Percentiles rank a stretch among this genome's conserved stretches.
These are phyloP conservation scores for Dioscorea cayenensis DNA, from an alignment of 116 monocot genomes.

Conservation along the genomic window DNA sequence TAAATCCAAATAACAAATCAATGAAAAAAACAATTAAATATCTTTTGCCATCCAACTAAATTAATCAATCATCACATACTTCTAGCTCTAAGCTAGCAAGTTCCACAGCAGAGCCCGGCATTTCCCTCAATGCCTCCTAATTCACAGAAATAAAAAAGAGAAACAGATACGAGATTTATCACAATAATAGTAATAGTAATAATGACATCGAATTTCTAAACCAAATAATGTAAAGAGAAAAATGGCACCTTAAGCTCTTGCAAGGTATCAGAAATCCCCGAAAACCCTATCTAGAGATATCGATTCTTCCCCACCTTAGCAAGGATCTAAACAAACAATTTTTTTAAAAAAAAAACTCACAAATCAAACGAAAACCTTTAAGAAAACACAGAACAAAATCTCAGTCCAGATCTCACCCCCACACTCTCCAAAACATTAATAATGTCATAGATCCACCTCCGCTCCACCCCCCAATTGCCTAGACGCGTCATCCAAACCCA, in stretches of 20 bases:
- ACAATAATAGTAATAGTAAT: too few relatives aligned
- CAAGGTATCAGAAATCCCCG: conserved; percentile 63
- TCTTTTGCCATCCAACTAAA: too few relatives aligned
- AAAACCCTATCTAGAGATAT: conserved; percentile 85
- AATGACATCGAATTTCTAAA: background rate
- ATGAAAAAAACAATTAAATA: background rate
- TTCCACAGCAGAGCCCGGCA: background rate
- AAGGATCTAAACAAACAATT: conserved; percentile 36
- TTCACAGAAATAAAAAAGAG: conserved; percentile 12
- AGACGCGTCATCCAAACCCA: conserved; percentile 80
- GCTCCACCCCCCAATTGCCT: conserved; percentile 63
- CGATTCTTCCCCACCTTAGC: conserved; percentile 73
- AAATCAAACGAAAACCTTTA: background rate
- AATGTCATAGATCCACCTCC: conserved; percentile 93
- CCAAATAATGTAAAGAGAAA: background rate
- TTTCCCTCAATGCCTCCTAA: conserved; percentile 31
- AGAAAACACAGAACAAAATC: conserved; percentile 1
- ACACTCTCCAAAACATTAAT: conserved; percentile 94
- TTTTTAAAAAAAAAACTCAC: background rate
- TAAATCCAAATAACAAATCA: background rate
- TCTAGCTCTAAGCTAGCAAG: too few relatives aligned
- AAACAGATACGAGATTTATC: background rate
- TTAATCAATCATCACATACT: too few relatives aligned
- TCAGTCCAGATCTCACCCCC: conserved; percentile 32
- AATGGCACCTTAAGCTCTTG: conserved; percentile 50